Evolutionary conservation across 768 basidiomycete species (phyloP).

Genomic region (Lentinula sp.): DNA sequence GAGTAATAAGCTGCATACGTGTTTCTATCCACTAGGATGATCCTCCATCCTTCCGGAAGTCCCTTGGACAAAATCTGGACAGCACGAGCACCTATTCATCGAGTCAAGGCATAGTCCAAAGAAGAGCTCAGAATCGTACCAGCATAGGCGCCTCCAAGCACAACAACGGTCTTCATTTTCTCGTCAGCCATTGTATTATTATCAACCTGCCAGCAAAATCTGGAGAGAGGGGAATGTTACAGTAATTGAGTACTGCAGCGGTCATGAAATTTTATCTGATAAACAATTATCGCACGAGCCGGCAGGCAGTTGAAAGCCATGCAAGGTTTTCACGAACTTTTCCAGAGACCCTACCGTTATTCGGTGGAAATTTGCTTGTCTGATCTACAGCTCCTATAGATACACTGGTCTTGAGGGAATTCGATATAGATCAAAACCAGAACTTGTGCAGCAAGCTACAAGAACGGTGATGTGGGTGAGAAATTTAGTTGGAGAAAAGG

Average conservation of each 20-base stretch:
- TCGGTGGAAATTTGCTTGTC: no score
- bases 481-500: no score
- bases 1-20: slow-evolving; percentile 28
- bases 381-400: no score
- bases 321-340: no score
- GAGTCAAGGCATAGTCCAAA: slow-evolving; percentile 6
- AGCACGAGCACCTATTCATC: slow-evolving; percentile 36
- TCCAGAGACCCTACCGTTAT: no score
- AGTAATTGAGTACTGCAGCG: background rate
- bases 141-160: slow-evolving; percentile 53
- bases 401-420: no score
- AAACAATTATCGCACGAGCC: background rate
- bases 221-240: background rate
- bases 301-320: background rate
- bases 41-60: slow-evolving; percentile 45
- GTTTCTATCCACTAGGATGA: slow-evolving; percentile 56
- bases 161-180: slow-evolving; percentile 34
- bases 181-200: background rate
- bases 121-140: slow-evolving; percentile 23
- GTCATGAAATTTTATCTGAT: background rate
- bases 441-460: no score
- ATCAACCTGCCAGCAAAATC: background rate
- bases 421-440: no score
- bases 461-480: no score
- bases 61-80: slow-evolving; percentile 41